Evolutionary conservation across 2,329 filamentous ascomycete species (phyloP).

Genomic region (Elsinoe necatrix): DNA sequence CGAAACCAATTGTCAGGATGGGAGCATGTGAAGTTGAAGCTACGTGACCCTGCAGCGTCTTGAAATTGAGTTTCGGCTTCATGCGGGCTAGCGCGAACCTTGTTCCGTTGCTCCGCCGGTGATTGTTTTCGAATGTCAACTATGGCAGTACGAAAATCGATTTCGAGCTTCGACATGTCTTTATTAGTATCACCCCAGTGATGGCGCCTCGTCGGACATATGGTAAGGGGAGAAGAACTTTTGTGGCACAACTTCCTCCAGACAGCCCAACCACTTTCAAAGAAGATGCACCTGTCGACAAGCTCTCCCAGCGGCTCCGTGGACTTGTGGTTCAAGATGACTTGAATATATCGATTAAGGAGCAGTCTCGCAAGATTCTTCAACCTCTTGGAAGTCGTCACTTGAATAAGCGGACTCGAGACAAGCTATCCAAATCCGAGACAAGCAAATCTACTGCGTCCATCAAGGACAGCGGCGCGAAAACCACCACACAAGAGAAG

Average conservation of each 20-base stretch:
- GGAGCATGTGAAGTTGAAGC: constrained; percentile 5
- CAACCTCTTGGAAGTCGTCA: background rate
- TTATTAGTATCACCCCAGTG: background rate
- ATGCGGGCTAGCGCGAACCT: background rate
- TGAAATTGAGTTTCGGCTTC: background rate
- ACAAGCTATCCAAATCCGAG: background rate
- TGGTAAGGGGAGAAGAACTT: background rate
- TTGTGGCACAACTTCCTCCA: background rate
- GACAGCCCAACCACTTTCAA: background rate
- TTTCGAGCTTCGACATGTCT: background rate
- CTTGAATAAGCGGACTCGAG: background rate
- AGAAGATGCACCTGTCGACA: background rate
- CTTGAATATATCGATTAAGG: background rate
- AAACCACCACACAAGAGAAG: background rate
- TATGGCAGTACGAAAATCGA: background rate
- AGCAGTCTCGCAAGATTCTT: background rate
- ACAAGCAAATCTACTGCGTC: background rate
- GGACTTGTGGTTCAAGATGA: background rate
- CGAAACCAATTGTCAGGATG: background rate
- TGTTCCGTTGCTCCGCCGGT: background rate
- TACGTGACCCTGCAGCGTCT: constrained; percentile 11
- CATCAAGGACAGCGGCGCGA: background rate
- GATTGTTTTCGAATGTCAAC: constrained; percentile 10
- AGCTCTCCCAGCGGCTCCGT: background rate
- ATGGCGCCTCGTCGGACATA: background rate